Percentiles rank a stretch among this genome's conserved stretches.
Conservation (phyloP, 1,284 basidiomycete genomes). For the Athelia psychrophila region DNA sequence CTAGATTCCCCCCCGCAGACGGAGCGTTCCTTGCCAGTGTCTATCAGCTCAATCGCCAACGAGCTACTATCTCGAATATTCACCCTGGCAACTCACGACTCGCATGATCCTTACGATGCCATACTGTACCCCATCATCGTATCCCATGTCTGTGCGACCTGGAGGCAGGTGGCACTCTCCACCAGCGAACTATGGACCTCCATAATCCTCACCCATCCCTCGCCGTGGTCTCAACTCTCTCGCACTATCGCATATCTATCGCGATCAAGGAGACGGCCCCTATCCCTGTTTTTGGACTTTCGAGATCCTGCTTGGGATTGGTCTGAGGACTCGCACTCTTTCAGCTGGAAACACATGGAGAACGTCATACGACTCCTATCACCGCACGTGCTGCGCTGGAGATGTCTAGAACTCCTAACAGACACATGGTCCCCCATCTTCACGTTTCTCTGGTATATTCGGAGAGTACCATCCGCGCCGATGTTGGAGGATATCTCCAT, state of each 20-base stretch:
- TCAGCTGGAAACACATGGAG: constrained; percentile 40
- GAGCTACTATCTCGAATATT: constrained; percentile 42
- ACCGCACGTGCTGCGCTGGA: constrained; percentile 43
- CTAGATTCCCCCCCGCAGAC: neutral
- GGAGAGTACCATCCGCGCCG: constrained; percentile 26
- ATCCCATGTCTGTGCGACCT: constrained; percentile 44
- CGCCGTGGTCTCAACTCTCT: constrained; percentile 29
- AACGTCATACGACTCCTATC: constrained; percentile 38
- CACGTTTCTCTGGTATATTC: constrained; percentile 41
- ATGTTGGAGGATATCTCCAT: constrained; percentile 39
- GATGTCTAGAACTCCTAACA: constrained; percentile 41
- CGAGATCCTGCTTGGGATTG: constrained; percentile 53
- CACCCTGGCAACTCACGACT: constrained; percentile 18
- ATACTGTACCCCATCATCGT: constrained; percentile 26
- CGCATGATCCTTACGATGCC: constrained; percentile 22
- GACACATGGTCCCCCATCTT: constrained; percentile 58
- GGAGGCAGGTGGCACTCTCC: constrained; percentile 41
- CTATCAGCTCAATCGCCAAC: constrained; percentile 28
- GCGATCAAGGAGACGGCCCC: constrained; percentile 38
- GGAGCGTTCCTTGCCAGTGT: neutral
- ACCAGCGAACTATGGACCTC: constrained; percentile 42
- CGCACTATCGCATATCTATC: constrained; percentile 33
- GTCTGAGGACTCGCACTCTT: constrained; percentile 32
- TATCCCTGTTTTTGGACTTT: constrained; percentile 49
- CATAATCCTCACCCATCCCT: constrained; percentile 39